Evolutionary conservation across 768 basidiomycete genomes (phyloP).

Genomic region (Boletus edulis): DNA sequence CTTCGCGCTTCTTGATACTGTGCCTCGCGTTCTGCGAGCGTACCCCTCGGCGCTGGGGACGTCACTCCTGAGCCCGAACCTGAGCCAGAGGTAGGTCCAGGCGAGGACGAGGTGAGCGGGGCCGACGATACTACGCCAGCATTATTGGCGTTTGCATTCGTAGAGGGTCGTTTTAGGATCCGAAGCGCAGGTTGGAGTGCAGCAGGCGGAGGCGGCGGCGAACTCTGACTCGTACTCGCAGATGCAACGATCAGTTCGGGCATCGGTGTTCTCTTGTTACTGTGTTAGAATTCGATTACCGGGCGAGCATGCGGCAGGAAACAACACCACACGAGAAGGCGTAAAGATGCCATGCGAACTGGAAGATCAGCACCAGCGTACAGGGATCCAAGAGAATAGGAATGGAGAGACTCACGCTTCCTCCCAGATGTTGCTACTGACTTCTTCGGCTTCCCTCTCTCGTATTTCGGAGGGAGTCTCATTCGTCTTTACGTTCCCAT

Average conservation of each 20-base stretch:
- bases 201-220: slow-evolving; percentile 49
- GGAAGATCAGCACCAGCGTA: slow-evolving; percentile 9
- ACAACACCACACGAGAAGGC: not conserved
- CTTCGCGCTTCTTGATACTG: slow-evolving; percentile 72
- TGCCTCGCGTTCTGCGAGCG: slow-evolving; percentile 64
- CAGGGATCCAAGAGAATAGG: not conserved
- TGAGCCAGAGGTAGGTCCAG: slow-evolving; percentile 5
- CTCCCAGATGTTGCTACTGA: slow-evolving; percentile 60
- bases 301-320: not conserved
- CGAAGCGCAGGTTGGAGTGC: slow-evolving; percentile 63
- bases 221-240: slow-evolving; percentile 35
- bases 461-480: not conserved
- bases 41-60: slow-evolving; percentile 22
- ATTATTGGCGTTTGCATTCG: not conserved
- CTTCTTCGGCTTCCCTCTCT: not conserved
- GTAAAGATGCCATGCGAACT: slow-evolving; percentile 1
- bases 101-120: slow-evolving; percentile 16
- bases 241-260: slow-evolving; percentile 53
- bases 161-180: slow-evolving; percentile 69
- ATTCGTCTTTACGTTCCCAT: not conserved
- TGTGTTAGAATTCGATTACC: slow-evolving; percentile 19
- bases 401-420: slow-evolving; percentile 53
- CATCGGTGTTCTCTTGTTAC: slow-evolving; percentile 66
- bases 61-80: not conserved
- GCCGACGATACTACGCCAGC: not conserved